Evolutionary conservation across 192 early-diverging fungal genomes (phyloP), one percentile per base, ranked within the genome.

Genomic region (Phycomyces nitens): DNA sequence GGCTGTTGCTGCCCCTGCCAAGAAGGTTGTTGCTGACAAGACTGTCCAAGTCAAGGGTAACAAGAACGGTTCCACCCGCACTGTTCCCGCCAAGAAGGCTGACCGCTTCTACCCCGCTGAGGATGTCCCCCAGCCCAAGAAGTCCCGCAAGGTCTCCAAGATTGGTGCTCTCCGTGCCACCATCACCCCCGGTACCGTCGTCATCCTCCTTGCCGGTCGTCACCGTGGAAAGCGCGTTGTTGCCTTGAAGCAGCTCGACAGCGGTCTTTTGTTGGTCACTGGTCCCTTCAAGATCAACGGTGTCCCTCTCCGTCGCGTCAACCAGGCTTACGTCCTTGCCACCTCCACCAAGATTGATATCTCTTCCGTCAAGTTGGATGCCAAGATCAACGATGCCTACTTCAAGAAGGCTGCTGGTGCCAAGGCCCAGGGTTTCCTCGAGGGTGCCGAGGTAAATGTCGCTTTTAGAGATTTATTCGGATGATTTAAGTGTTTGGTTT

Each of bases 231-330:
- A 97, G 89, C 89, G 97, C 62, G 97, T 98, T 66, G 97, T 99
- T 42, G 97, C 94, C 87, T 86, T 99, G 77, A 97, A 94, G 88
- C 92, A 94, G 81, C 88, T 99, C 69, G 79, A 82, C 65, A 91
- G 91, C 70, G 97, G 97, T 66, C 87, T 99, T 64, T 83, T 99
- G 57, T 86, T 99, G 65, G 92, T 99, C 63, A 92, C 95, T 62
- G 97, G 97, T 47, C 97, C 97, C 62, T 94, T 91, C 89, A 92
- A 93, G 86, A 76, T 96, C 82, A 99, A 99, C 89, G 97, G 97
- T 72, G 93, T 99, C 60, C 97, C 97, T 42, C 83, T 99, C 63
- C 86, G 92, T 65, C 92, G 97, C 55, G 94, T 99, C 75, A 94
- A 97, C 92, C 95, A 97, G 86, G 94, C 96, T 67, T 99, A 96